Evolutionary conservation across 352 stramenopile species (phyloP).

Genomic region (Elongisporangium anandrum): DNA sequence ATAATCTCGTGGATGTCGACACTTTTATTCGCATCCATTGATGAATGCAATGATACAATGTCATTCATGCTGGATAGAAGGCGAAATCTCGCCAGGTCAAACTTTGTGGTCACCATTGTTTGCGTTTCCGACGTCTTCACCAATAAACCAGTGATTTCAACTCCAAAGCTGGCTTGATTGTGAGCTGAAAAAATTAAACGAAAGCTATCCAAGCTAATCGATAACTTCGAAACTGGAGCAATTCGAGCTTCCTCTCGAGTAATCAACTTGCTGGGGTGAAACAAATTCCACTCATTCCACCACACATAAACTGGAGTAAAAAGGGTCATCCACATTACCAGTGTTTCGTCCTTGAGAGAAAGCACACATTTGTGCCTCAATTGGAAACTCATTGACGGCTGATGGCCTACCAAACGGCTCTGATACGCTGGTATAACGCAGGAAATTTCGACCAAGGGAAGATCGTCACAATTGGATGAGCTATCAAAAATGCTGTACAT

Average conservation of each 20-base stretch:
- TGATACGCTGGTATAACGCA: conserved; percentile 78
- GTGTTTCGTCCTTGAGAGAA: conserved; percentile 66
- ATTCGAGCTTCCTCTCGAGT: conserved; percentile 43
- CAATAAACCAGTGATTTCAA: conserved; percentile 27
- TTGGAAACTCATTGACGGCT: conserved; percentile 46
- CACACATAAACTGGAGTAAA: conserved; percentile 59
- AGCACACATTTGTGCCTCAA: conserved; percentile 49
- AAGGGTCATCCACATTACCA: conserved; percentile 76
- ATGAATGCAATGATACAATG: conserved; percentile 21
- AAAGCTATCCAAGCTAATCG: conserved; percentile 37
- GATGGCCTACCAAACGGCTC: conserved; percentile 72
- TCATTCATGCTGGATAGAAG: conserved; percentile 34
- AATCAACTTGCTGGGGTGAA: conserved; percentile 56
- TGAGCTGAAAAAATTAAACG: conserved; percentile 55
- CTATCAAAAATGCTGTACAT: conserved; percentile 39
- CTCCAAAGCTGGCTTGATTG: conserved; percentile 55
- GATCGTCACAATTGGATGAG: conserved; percentile 7
- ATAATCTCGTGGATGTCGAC: conserved; percentile 38
- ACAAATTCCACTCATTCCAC: conserved; percentile 81
- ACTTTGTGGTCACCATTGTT: conserved; percentile 29
- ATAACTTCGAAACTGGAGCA: conserved; percentile 62
- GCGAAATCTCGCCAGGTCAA: conserved; percentile 17
- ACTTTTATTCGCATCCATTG: conserved; percentile 16
- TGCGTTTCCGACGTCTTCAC: conserved; percentile 29
- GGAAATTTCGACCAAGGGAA: conserved; percentile 42